Base-by-base conservation (phyloP, 306 rosid genomes). In the Lupinus albus region DNA sequence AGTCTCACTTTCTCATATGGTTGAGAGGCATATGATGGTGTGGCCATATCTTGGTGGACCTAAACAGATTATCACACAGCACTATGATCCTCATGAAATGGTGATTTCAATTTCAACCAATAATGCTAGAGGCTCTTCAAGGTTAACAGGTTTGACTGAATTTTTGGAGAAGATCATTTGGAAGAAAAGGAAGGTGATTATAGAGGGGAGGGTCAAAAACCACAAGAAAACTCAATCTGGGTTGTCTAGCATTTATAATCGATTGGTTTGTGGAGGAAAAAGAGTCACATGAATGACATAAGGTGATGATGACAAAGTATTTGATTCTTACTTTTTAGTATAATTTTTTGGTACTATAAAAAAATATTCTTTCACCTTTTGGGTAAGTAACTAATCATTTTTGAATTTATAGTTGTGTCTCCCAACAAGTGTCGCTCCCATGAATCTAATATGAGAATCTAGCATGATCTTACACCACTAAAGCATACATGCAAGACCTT, bases 11-110 rank as follows among this genome's bases (percentile, higher is more conserved):
- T 76, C 68, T 76, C 82, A 88, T 73, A 56, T 83, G 6, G 86
- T 88, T 62, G 96, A 91, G 48, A 85, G 91, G 45, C 86, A 86
- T 75, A 82, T 88, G 76, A 81, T 78, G 85, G 56, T 71, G 33
- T 58, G 76, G 36, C 93, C 96, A 17, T 65, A 71, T 67, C 67
- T 73, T 7, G 82, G 64, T 17, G 83, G 85, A 60, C 81, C 95
- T 18, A 65, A 71, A 74, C 78, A 78, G 51, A 39, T 78, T 76
- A 76, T 51, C 63, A 13, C 80, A 59, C 36, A 67, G 0, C 25
- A 71, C 30, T 69, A 60, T 60, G 33, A 64, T 46, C 21, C 50
- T 12, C 39, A 28, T 50, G 39, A 66, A 25, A 38, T 48, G 39
- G 33, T 25, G 53, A 52, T 47, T 60, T 57, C 69, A 57, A 52